These are phyloP conservation scores for Fusarium papillatum DNA, from an alignment of 2,329 filamentous ascomycete genomes.

Conservation along the genomic window DNA sequence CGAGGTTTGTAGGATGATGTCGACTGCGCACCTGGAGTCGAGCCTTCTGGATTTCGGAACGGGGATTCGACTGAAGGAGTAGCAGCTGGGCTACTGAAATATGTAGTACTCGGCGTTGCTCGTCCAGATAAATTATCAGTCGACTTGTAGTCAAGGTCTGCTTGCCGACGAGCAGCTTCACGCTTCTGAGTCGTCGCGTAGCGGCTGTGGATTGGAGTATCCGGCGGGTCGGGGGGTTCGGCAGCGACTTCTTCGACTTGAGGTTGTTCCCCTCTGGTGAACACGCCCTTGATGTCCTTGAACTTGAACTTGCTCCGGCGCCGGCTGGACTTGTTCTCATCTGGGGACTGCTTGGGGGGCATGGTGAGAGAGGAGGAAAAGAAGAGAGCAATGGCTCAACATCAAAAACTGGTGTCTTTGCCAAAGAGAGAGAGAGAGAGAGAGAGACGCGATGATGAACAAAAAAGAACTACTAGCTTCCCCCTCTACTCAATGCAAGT, in stretches of 20 bases:
- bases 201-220: not conserved
- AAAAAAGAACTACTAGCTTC: not conserved
- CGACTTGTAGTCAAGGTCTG: not conserved
- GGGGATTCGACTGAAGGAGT: not conserved
- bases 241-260: not conserved
- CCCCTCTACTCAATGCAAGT: not conserved
- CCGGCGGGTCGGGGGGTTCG: not conserved
- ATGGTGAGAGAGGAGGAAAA: not conserved
- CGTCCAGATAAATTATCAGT: not conserved
- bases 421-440: not conserved
- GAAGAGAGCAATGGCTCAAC: not conserved
- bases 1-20: not conserved
- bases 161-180: not conserved
- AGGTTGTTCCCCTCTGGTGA: not conserved
- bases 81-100: not conserved
- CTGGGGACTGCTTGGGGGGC: not conserved
- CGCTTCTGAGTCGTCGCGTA: not conserved
- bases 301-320: not conserved
- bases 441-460: conserved; percentile 7
- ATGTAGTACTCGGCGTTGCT: not conserved
- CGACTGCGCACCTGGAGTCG: not conserved
- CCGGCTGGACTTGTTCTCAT: not conserved
- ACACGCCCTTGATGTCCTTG: not conserved
- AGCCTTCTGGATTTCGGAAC: not conserved
- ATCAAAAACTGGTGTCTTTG: not conserved